Percentiles rank a stretch among this genome's conserved stretches.
phyloP scores from a whole-genome alignment of 177 flowering plant species.

The Vitis hybrid region DNA sequence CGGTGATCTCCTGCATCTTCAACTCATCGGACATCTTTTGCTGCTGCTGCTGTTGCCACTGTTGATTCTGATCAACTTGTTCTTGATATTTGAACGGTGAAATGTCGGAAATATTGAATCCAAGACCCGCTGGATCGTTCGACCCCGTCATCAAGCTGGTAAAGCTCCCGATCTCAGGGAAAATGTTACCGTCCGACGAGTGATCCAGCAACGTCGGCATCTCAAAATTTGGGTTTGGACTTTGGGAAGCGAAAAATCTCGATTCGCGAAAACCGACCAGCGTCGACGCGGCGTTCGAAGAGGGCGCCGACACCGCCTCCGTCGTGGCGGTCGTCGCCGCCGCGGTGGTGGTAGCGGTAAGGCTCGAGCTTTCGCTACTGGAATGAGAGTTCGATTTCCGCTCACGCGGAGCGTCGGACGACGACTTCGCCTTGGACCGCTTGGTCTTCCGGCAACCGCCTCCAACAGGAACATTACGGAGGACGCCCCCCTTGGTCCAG shows the following conservation, averaged over 20 bases:
- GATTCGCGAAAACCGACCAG: constrained; percentile 12
- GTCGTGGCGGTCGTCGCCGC: constrained; percentile 5
- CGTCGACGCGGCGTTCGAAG: constrained; percentile 10
- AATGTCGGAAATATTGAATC: constrained; percentile 25
- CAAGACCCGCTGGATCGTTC: constrained; percentile 28
- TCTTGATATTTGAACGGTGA: constrained; percentile 18
- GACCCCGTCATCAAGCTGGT: constrained; percentile 47
- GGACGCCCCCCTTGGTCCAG: constrained; percentile 88
- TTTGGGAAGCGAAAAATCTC: constrained; percentile 2
- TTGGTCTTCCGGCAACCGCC: constrained; percentile 74
- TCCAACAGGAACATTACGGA: constrained; percentile 78
- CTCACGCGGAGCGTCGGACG: constrained; percentile 2
- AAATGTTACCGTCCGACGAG: constrained; percentile 25
- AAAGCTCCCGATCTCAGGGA: constrained; percentile 50
- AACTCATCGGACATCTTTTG: constrained; percentile 25
- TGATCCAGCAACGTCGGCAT: constrained; percentile 18
- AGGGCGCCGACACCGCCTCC: constrained; percentile 17
- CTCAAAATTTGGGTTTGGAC: constrained; percentile 16
- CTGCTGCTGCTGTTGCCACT: constrained; percentile 12
- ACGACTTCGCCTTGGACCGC: constrained; percentile 37
- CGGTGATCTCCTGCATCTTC: constrained; percentile 33
- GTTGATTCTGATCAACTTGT: constrained; percentile 7
- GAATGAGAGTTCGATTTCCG: not conserved
- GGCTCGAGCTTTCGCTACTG: constrained; percentile 6
- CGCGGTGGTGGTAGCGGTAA: constrained; percentile 2